Evolutionary conservation across 805 yeast species (phyloP), one percentile per base, ranked within the genome.

Genomic region (Candida succiphila): DNA sequence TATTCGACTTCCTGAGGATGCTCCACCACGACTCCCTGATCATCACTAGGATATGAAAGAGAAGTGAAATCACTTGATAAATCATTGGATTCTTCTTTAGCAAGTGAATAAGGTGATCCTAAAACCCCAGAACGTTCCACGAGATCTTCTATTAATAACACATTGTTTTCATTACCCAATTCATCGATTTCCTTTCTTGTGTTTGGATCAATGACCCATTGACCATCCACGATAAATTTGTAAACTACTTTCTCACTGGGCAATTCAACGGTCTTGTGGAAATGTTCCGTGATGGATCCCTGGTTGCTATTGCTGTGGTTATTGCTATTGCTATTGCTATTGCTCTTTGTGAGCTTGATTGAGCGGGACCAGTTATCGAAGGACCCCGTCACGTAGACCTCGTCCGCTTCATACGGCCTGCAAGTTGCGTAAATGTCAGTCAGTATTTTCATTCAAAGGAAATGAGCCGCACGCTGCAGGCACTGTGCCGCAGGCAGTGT

Each of bases 351-450:
- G 35, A 74, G 53, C 20, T 54, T 56, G 31, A 66, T 58, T 3
- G 70, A 54, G 45, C 65, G 63, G 26, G 62, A 37, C 82, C 82
- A 75, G 44, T 69, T 60, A 44, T 72, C 78, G 47, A 70, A 70
- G 20, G 69, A 60, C n/a, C 81, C 81, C 25, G 80, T 71, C 30
- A 75, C 73, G 39, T 65, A 69, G 28, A 75, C 80, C n/a, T 58
- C 49, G 3, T 39, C 39, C 5, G 51, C 56, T 29, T 41, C 29
- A 8, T 21, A 8, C 37, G 30, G 45, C 52, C 52, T 46, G 33
- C 48, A 48, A 37, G 48, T 46, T 7, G 49, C 45, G 44, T 46
- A 40, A 21, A 35, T 37, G 32, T 37, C 42, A 25, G 29, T 38
- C 26, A 21, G 7, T 21, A 8, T n/a, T n/a, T n/a, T n/a, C n/a